A percentile compares a stretch with the other conserved stretches of the same genome.
Conservation (phyloP, 2,329 filamentous ascomycete genomes). For the Xylaria sp. region DNA sequence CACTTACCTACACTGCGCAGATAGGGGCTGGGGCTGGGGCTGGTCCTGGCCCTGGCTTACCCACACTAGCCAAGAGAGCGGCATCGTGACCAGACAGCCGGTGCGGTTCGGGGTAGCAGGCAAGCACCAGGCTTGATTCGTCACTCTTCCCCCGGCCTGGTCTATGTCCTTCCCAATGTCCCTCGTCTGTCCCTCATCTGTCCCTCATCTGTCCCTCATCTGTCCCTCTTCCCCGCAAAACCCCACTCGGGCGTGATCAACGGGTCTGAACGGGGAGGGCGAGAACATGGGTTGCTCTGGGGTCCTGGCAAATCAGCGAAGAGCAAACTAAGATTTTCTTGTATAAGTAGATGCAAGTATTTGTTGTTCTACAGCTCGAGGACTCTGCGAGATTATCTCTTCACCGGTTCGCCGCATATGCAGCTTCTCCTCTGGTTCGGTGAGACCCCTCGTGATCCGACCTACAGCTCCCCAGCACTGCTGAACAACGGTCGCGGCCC, state of each 20-base stretch:
- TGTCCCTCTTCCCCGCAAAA: no score
- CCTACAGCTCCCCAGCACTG: background rate
- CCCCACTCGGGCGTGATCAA: slow-evolving; percentile 8
- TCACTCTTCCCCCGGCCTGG: background rate
- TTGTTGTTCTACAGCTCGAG: background rate
- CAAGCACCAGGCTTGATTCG: slow-evolving; percentile 12
- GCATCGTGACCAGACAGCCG: slow-evolving; percentile 16
- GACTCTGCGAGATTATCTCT: background rate
- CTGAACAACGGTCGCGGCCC: background rate
- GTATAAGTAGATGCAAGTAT: background rate
- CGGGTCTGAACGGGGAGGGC: slow-evolving; percentile 7
- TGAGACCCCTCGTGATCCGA: background rate
- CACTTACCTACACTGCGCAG: no score
- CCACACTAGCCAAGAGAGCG: slow-evolving; percentile 12
- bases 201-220: slow-evolving; percentile 30
- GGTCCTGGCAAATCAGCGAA: slow-evolving; percentile 20
- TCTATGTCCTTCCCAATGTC: slow-evolving; percentile 6
- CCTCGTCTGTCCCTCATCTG: slow-evolving; percentile 24
- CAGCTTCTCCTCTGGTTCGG: slow-evolving; percentile 3
- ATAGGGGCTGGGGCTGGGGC: no score
- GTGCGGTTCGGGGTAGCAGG: no score
- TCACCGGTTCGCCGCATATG: background rate
- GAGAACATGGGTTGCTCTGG: slow-evolving; percentile 9
- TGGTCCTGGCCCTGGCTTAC: background rate
- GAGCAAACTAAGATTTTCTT: slow-evolving; percentile 4